These are phyloP conservation scores for Paramecium sexaurelia DNA, from an alignment of 73 alveolate genomes.

Conservation along the genomic window DNA sequence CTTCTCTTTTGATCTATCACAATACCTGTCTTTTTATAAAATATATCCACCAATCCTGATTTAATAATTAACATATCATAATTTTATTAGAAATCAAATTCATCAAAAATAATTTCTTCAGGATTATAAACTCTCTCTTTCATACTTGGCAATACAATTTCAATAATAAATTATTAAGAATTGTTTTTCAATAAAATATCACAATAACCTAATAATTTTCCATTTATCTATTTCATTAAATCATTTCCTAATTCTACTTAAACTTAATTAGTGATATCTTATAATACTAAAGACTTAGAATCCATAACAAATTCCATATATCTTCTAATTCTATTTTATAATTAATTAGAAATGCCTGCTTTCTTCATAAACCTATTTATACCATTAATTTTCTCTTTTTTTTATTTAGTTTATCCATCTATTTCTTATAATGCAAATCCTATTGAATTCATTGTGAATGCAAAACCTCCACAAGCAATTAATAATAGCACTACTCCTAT, in stretches of 20 bases:
- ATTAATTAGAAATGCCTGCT: slow-evolving; percentile 68
- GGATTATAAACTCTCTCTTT: slow-evolving; percentile 72
- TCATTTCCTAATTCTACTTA: neutral
- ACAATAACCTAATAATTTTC: neutral
- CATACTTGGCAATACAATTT: slow-evolving; percentile 36
- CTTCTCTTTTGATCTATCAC: slow-evolving; percentile 55
- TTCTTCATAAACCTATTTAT: slow-evolving; percentile 72
- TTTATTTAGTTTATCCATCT: slow-evolving; percentile 69
- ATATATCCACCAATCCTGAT: slow-evolving; percentile 66
- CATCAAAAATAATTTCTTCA: slow-evolving; percentile 76
- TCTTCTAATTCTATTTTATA: slow-evolving; percentile 75
- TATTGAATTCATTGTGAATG: slow-evolving; percentile 84
- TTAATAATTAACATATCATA: slow-evolving; percentile 66
- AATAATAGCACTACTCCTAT: slow-evolving; percentile 76
- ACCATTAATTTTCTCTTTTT: slow-evolving; percentile 72
- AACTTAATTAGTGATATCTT: neutral
- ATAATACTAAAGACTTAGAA: neutral
- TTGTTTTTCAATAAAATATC: neutral
- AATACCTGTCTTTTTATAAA: slow-evolving; percentile 67
- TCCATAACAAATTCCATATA: slow-evolving; percentile 71
- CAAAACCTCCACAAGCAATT: slow-evolving; percentile 87
- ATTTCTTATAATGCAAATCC: slow-evolving; percentile 72
- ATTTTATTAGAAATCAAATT: slow-evolving; percentile 65
- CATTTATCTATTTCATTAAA: neutral
- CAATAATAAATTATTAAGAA: neutral